phyloP scores from a whole-genome alignment of 2,329 filamentous ascomycete species.

The Diaporthe amygdali region DNA sequence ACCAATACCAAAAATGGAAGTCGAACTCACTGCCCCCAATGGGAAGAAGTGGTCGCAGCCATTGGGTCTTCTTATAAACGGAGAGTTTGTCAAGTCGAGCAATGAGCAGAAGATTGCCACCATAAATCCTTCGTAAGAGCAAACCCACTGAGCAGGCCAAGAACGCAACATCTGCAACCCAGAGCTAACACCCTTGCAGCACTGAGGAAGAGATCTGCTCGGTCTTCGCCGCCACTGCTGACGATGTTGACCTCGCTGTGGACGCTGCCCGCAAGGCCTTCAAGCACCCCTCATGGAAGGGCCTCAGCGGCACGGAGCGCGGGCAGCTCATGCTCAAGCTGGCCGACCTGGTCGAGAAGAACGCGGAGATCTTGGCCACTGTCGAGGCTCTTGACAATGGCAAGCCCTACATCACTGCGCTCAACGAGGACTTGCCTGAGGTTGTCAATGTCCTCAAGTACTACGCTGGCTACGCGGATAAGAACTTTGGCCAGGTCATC shows the following conservation, averaged over 20 bases:
- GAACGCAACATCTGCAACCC: neutral
- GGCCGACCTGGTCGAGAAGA: conserved; percentile 69
- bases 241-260: conserved; percentile 75
- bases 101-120: conserved; percentile 67
- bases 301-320: conserved; percentile 70
- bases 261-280: conserved; percentile 72
- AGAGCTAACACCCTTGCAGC: conserved; percentile 31
- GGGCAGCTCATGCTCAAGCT: conserved; percentile 73
- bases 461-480: conserved; percentile 82
- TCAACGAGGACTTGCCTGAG: conserved; percentile 66
- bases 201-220: conserved; percentile 71
- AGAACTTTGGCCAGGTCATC: conserved; percentile 80
- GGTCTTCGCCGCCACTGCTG: conserved; percentile 70
- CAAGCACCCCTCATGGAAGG: conserved; percentile 69
- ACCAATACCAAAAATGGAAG: conserved; percentile 35
- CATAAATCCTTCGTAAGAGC: conserved; percentile 72
- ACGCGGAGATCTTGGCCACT: conserved; percentile 56
- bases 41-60: conserved; percentile 75
- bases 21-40: conserved; percentile 77
- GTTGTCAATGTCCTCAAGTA: conserved; percentile 64
- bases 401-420: conserved; percentile 72
- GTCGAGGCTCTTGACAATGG: conserved; percentile 82
- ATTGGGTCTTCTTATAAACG: conserved; percentile 82
- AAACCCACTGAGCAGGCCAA: neutral
- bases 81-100: conserved; percentile 75